A percentile compares a stretch with the other conserved stretches of the same genome.
phyloP scores from a whole-genome alignment of 768 basidiomycete species.

The Tricholoma flavovirens region DNA sequence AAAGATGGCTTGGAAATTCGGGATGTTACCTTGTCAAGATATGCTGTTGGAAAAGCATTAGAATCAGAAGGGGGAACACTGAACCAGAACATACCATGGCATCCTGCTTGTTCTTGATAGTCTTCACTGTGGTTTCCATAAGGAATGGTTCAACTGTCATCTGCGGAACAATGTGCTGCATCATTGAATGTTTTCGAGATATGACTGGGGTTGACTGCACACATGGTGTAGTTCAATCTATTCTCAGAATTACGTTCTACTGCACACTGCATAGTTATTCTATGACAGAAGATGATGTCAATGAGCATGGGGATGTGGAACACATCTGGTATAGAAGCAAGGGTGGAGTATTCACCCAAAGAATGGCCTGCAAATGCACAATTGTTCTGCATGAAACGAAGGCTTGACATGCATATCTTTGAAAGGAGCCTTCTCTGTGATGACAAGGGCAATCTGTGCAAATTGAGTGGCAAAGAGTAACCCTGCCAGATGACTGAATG shows the following conservation, averaged over 20 bases:
- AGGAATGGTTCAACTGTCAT: too few relatives aligned
- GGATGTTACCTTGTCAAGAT: too few relatives aligned
- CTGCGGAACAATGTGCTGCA: too few relatives aligned
- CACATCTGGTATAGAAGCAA: constrained; percentile 96
- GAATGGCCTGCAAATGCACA: constrained; percentile 98
- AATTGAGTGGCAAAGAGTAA: constrained; percentile 97
- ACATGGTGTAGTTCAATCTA: constrained; percentile 97
- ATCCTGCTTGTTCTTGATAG: too few relatives aligned
- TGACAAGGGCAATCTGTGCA: constrained; percentile 96
- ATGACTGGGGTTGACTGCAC: too few relatives aligned
- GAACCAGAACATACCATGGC: too few relatives aligned
- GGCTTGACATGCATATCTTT: constrained; percentile 92
- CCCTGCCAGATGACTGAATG: constrained; percentile 95
- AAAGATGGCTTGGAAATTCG: too few relatives aligned
- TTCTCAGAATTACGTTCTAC: constrained; percentile 93
- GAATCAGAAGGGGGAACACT: too few relatives aligned
- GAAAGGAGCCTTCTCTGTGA: constrained; percentile 97
- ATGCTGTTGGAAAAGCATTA: too few relatives aligned
- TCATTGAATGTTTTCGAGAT: too few relatives aligned
- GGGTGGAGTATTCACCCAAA: constrained; percentile 95
- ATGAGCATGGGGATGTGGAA: constrained; percentile 94
- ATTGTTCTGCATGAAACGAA: constrained; percentile 83
- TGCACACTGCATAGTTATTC: constrained; percentile 99
- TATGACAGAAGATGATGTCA: constrained; percentile 99
- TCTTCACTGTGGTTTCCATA: too few relatives aligned